phyloP scores from a whole-genome alignment of 371 early-diverging fungal species.

The Dinochytrium kinnereticum region DNA sequence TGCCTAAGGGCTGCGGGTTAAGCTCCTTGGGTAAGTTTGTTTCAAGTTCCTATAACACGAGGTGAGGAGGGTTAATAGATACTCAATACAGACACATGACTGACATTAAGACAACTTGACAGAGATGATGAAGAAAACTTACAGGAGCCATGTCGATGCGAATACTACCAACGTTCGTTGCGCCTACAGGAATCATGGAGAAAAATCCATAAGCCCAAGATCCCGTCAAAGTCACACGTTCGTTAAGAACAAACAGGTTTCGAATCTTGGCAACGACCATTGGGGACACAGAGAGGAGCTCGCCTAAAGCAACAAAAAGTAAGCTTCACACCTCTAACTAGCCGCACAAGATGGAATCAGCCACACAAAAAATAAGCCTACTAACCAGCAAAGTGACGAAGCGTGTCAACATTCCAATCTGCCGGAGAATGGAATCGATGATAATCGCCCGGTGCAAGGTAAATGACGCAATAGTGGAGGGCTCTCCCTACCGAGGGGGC shows the following conservation, averaged over 20 bases:
- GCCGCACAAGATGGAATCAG: neutral
- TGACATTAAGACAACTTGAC: too few species aligned
- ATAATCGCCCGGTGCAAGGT: constrained; percentile 97
- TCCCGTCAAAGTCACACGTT: constrained; percentile 91
- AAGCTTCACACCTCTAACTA: neutral
- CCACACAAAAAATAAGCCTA: neutral
- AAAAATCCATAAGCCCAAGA: constrained; percentile 94
- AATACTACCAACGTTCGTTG: constrained; percentile 97
- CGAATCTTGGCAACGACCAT: constrained; percentile 78
- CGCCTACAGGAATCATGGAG: constrained; percentile 95
- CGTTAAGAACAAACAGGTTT: constrained; percentile 93
- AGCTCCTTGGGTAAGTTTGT: constrained; percentile 66
- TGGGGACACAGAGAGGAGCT: constrained; percentile 94
- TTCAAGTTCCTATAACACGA: constrained; percentile 58
- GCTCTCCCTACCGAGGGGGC: constrained; percentile 60
- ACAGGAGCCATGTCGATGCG: constrained; percentile 88
- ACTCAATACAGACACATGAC: too few species aligned
- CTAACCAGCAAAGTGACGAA: constrained; percentile 86
- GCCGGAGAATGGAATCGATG: constrained; percentile 98
- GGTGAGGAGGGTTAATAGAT: neutral
- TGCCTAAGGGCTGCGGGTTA: constrained; percentile 68
- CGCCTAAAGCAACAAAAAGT: constrained; percentile 59
- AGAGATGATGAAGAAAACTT: constrained; percentile 27
- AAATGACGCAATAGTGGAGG: constrained; percentile 89
- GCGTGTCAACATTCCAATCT: constrained; percentile 85